Evolutionary conservation across 768 basidiomycete genomes (phyloP), one percentile per base, ranked within the genome.

Genomic region (Neoboletus subvelutipes): DNA sequence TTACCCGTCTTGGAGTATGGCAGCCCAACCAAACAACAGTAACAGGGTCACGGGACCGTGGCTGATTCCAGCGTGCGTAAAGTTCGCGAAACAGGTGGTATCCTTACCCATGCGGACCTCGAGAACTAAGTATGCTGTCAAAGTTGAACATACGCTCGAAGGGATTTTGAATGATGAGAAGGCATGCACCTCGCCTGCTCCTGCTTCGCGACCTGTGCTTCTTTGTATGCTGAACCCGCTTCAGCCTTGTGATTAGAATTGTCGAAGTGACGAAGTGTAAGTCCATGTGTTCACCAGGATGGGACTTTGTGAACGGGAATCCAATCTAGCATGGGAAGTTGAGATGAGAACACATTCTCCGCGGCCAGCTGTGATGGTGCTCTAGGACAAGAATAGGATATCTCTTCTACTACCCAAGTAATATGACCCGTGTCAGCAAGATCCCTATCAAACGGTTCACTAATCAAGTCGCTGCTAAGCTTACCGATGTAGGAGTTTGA

Each of bases 181-280:
- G 56, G 77, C 95, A 28, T 95, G 90, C 71, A 93, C 92, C 0
- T 80, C 87, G 0, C 82, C 85, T 64, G 88, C 92, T n/a, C 94
- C 96, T 4, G 85, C 88, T 3, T 87, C 86, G 13, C 93, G 94
- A 5, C 87, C 89, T 77, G 90, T 89, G 22, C 74, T n/a, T 98
- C 73, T 96, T 28, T 88, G 90, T 66, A 88, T 96, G 79, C 75
- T 98, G 15, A 95, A 97, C 67, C 70, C 93, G 15, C 73, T 94
- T 43, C 93, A 95, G 66, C 77, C 80, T 5, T 97, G 81, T 65
- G 72, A 77, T 42, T 64, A 79, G 92, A 37, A 66, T 90, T 13
- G 76, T 96, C 15, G 94, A 97, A 71, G 80, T 83, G 0, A 78
- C 92, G 69, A 96, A 96, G 66, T 95, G 80, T 83, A 58, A 72